Evolutionary conservation across 1,139 yeast genomes (phyloP), one percentile per base, ranked within the genome.

Genomic region (Yamadazyma mexicana): DNA sequence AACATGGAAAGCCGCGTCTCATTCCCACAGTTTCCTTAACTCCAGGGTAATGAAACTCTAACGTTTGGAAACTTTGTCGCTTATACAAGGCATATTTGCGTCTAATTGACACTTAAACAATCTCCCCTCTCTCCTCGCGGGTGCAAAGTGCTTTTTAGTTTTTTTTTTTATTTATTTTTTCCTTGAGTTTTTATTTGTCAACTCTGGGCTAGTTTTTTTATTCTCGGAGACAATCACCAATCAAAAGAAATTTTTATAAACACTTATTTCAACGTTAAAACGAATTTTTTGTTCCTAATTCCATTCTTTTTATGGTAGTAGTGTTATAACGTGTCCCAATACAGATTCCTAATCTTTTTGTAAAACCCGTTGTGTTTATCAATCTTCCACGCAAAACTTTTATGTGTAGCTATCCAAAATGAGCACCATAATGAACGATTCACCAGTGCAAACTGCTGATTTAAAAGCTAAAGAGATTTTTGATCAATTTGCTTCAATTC

Each of bases 381-480:
- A n/a, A n/a, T n/a, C n/a, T n/a, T 20, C 8, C 22, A 5, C 22
- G 8, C 22, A 8, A 20, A 20, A 8, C 8, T 20, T 18, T 8
- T 18, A 31, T 31, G 25, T 31, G 33, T 31, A 31, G 18, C 25
- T 18, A 8, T 17, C 22, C 24, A 20, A 18, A 31, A 31, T 31
- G 33, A 31, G 25, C 33, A 18, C 11, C 12, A 24, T 33, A 5
- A 25, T 33, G 7, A 33, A 25, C 18, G 31, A 33, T 16, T 26
- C 35, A n/a, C 3, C 18, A 11, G 22, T 16, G 7, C 22, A 20
- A 20, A 16, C 31, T 5, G 16, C 12, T 28, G 31, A 28, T 6
- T 28, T 28, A 8, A 61, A 63, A 47, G 74, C 74, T 24, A 58
- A 52, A 44, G 74, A 69, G 43, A 58, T 71, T 43, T 71, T 71